A percentile compares a stretch with the other conserved stretches of the same genome.
phyloP scores from a whole-genome alignment of 176 grass and related monocot species.

The Musa beccarii region DNA sequence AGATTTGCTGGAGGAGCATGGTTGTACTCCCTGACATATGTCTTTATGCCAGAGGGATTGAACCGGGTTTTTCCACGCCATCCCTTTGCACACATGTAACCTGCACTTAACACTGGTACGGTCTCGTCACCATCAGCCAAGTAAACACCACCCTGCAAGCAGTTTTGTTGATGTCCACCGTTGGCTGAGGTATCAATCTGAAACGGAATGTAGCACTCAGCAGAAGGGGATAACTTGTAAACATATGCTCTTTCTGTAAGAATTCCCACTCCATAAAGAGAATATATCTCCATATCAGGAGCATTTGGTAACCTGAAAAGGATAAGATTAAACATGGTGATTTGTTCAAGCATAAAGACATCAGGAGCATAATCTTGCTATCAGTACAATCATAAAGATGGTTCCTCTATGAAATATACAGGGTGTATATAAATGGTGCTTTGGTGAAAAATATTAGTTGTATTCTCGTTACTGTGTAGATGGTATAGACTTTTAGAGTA shows the following conservation, averaged over 20 bases:
- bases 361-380: background rate
- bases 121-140: constrained; percentile 83
- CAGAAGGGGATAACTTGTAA: constrained; percentile 60
- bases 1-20: constrained; percentile 80
- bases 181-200: constrained; percentile 78
- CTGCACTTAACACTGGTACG: constrained; percentile 80
- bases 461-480: no score
- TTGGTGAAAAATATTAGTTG: no score
- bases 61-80: constrained; percentile 95
- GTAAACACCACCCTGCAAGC: constrained; percentile 78
- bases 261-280: constrained; percentile 96
- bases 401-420: background rate
- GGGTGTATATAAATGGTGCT: no score
- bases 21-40: constrained; percentile 64
- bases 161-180: constrained; percentile 55
- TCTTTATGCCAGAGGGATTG: constrained; percentile 83
- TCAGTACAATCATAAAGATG: background rate
- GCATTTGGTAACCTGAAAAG: constrained; percentile 76
- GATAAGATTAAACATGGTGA: constrained; percentile 9
- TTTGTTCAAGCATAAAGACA: background rate
- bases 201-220: constrained; percentile 89
- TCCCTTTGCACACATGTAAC: constrained; percentile 90
- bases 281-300: constrained; percentile 95
- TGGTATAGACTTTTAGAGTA: no score
- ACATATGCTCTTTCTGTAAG: constrained; percentile 96